Evolutionary conservation across 208 protist species (phyloP), one percentile per base, ranked within the genome.

Genomic region (Wallacemonas sp.): DNA sequence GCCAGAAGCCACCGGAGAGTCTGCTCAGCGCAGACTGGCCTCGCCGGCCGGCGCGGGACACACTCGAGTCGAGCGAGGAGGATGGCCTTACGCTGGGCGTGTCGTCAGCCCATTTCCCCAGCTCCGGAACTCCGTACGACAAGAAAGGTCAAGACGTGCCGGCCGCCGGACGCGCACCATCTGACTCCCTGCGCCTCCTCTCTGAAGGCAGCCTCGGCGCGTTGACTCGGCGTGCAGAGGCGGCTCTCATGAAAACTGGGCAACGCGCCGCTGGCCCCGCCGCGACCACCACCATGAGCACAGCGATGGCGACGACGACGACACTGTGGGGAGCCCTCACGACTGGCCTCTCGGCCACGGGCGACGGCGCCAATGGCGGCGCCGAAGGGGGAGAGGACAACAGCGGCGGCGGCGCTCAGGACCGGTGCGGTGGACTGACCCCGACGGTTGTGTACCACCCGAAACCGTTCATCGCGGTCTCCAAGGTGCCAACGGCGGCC

Each of bases 381-480:
- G n/a, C n/a, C n/a, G n/a, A n/a, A n/a, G n/a, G n/a, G n/a, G n/a
- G n/a, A n/a, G n/a, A n/a, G n/a, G n/a, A n/a, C n/a, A n/a, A n/a
- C n/a, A n/a, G n/a, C n/a, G n/a, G n/a, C n/a, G n/a, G n/a, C n/a
- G n/a, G n/a, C n/a, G n/a, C n/a, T n/a, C n/a, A n/a, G n/a, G n/a
- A n/a, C n/a, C n/a, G n/a, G n/a, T n/a, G n/a, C n/a, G n/a, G n/a
- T n/a, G n/a, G n/a, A n/a, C n/a, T n/a, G n/a, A n/a, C 50, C 30
- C 38, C 60, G 4, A 29, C 45, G 5, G 26, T 32, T 10, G 34
- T 65, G 12, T 55, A 55, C 45, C 41, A 55, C 4, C 60, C 60
- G 3, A 55, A 9, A 12, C 44, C 60, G 30, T 53, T 53, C 33
- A 65, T 65, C n/a, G 17, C 38, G 24, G 41, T 65, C 45, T 65